phyloP scores from a whole-genome alignment of 164 flowering plant species.

The Macadamia integrifolia region DNA sequence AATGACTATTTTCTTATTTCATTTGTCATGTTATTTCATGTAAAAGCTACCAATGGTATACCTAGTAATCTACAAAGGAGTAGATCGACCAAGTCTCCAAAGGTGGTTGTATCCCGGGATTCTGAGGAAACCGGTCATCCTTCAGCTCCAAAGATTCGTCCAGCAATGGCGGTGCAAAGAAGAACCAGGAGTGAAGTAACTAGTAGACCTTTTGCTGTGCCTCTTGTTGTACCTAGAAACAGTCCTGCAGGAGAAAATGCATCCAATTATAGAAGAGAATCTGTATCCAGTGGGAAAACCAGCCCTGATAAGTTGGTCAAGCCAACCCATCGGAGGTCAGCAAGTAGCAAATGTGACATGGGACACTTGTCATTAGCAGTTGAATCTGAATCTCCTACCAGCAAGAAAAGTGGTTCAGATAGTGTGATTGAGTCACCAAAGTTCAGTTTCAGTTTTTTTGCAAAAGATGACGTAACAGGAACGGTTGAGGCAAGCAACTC shows the following conservation, averaged over 20 bases:
- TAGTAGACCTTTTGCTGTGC: slow-evolving; percentile 36
- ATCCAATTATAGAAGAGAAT: slow-evolving; percentile 37
- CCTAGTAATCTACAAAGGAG: slow-evolving; percentile 30
- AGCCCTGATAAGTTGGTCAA: slow-evolving; percentile 35
- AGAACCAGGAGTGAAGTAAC: slow-evolving; percentile 27
- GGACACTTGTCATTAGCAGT: slow-evolving; percentile 24
- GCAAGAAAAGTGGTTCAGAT: slow-evolving; percentile 20
- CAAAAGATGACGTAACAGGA: slow-evolving; percentile 30
- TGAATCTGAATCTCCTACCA: slow-evolving; percentile 26
- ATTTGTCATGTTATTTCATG: slow-evolving; percentile 8
- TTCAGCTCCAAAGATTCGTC: slow-evolving; percentile 33
- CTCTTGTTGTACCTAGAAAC: slow-evolving; percentile 50
- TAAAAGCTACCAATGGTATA: slow-evolving; percentile 46
- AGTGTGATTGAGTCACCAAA: slow-evolving; percentile 18
- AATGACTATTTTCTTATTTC: not conserved
- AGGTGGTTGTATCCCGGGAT: slow-evolving; percentile 24
- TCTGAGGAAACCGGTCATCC: slow-evolving; percentile 27
- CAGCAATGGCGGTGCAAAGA: slow-evolving; percentile 17
- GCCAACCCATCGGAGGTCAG: slow-evolving; percentile 48
- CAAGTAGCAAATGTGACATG: slow-evolving; percentile 28
- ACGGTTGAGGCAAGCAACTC: slow-evolving; percentile 25
- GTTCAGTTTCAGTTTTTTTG: slow-evolving; percentile 19
- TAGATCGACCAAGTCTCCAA: slow-evolving; percentile 31
- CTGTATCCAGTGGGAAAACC: slow-evolving; percentile 33
- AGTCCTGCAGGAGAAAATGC: slow-evolving; percentile 37